Base-by-base conservation (phyloP, 225 moss, liverwort and hornwort genomes). In the Lunularia cruciata region DNA sequence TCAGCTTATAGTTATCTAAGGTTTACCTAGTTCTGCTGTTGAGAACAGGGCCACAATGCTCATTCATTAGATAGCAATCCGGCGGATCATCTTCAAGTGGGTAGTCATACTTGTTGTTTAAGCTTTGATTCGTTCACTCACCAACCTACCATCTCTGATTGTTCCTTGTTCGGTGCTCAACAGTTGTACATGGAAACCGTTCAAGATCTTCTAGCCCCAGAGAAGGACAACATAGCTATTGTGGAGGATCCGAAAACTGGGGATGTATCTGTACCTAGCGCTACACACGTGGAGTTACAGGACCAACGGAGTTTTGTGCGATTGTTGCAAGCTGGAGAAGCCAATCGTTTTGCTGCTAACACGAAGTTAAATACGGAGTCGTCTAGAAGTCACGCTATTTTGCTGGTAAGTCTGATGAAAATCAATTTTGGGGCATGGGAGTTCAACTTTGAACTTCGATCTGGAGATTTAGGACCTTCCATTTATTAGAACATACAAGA, bases 171-270 rank as follows among this genome's bases (percentile, higher is more conserved):
- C 45, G 18, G 55, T 3, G 18, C 16, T 57, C 47, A 57, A 60
- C 89, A 92, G 96, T 83, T 98, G 55, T 98, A 98, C 75, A 98
- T 98, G 96, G 98, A 98, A 75, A 93, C 98, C 38, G 98, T 98
- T 30, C 98, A 98, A 83, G 98, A 93, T 79, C 84, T 98, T 33
- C 81, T 98, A 60, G 90, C 93, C 19, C 93, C 98, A 35, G 98
- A 93, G 79, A 91, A 84, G 83, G 91, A 98, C 81, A 98, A 98
- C 67, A 93, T 92, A 36, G 87, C 88, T 14, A 98, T 98, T 60
- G 85, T 85, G 73, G 98, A 98, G 79, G 98, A 98, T 51, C 98
- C 92, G 1, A 93, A 91, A 80, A 89, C 91, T 37, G 98, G 98
- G 59, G 98, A 98, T 75, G 91, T 98, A 42, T 98, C 98, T 23